These are phyloP conservation scores for Steccherinum ochraceum DNA, from an alignment of 768 basidiomycete species.

Conservation along the genomic window DNA sequence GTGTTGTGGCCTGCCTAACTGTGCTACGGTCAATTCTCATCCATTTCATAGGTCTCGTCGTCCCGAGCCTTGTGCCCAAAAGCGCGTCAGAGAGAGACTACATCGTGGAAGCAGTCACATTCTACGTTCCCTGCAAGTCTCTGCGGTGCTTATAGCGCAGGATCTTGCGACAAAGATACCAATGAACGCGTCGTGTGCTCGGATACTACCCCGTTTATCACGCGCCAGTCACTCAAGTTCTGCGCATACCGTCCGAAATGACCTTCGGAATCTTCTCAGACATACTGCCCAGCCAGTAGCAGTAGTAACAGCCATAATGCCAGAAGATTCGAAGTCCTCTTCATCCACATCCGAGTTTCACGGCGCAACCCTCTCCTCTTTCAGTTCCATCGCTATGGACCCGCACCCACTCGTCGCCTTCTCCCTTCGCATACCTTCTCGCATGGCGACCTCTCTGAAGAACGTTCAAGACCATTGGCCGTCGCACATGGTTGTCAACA, in stretches of 20 bases:
- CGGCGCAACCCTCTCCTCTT: slow-evolving; percentile 91
- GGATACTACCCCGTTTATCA: too few relatives aligned
- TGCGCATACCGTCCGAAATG: slow-evolving; percentile 7
- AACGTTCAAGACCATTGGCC: slow-evolving; percentile 20
- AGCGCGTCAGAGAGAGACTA: too few relatives aligned
- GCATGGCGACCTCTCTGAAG: slow-evolving; percentile 64
- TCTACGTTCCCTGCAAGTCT: too few relatives aligned
- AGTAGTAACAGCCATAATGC: slow-evolving; percentile 70
- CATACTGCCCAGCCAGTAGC: slow-evolving; percentile 82
- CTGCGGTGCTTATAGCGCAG: too few relatives aligned
- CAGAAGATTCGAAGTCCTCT: slow-evolving; percentile 8
- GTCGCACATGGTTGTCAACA: slow-evolving; percentile 70
- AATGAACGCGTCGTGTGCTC: too few relatives aligned
- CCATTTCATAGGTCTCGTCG: too few relatives aligned
- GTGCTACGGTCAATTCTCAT: too few relatives aligned
- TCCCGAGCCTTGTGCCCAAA: too few relatives aligned
- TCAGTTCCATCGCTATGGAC: slow-evolving; percentile 86
- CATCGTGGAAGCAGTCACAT: too few relatives aligned
- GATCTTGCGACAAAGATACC: too few relatives aligned
- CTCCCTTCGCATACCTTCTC: slow-evolving; percentile 82
- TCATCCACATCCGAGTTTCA: slow-evolving; percentile 40
- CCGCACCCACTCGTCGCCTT: slow-evolving; percentile 87
- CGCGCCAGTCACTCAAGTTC: neutral
- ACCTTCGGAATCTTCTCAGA: slow-evolving; percentile 57
- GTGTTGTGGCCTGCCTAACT: too few relatives aligned